Base-by-base conservation (phyloP, 352 stramenopile species). In the Pseudoperonospora humuli region DNA sequence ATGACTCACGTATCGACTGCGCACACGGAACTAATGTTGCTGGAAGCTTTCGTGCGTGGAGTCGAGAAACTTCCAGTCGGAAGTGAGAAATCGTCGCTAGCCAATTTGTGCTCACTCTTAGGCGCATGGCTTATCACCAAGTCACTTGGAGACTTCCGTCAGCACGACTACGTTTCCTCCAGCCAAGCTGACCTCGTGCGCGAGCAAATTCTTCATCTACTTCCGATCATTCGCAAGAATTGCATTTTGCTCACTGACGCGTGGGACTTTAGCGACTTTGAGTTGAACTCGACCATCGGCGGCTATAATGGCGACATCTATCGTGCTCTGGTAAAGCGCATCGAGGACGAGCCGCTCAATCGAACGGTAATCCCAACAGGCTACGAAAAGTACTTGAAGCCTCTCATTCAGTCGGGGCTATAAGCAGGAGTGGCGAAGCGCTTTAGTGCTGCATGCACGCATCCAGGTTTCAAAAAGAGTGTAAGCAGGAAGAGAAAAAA, bases 241-340 rank as follows among this genome's bases (percentile, higher is more conserved):
- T 61, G 50, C 6, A 57, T 81, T 10, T 38, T 75, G 27, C 50
- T 78, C 8, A 75, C 64, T 2, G 60, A 69, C 39, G 55, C 50
- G 5, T 65, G 50, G 55, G 46, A 63, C 41, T 81, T 81, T 13
- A 81, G 23, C n/a, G 69, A 84, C 51, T 83, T 81, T 34, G 71
- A 84, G 54, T 39, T 87, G 9, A 68, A 68, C 47, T 82, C 70
- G 51, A 67, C 61, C 9, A 74, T 82, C 36, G 70, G 67, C 1
- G 32, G 54, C 3, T 77, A 73, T 52, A 56, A 78, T 27, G 70
- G 70, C 4, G 66, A 81, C 39, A 75, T 81, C 10, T 78, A 81
- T 55, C 66, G 66, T 11, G 55, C 57, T 13, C 29, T 84, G 7
- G 66, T 79, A 14, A 41, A 64, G 13, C 60, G 58, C 6, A 61